Conservation (phyloP, 169 alveolate genomes). For the Theileria luwenshuni region DNA sequence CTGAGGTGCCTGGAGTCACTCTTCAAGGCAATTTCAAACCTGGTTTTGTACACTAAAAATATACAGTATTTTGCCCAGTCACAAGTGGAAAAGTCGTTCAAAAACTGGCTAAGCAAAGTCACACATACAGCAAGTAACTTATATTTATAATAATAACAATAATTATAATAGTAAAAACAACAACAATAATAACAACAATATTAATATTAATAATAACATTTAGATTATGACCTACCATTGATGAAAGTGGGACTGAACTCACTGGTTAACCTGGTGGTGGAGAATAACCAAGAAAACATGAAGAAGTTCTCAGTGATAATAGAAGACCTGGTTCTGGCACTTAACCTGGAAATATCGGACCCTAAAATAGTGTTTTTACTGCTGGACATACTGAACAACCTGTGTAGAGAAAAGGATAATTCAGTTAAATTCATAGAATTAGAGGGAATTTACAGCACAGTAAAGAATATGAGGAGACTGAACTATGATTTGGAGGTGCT, state of each 20-base stretch:
- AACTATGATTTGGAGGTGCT: slow-evolving; percentile 83
- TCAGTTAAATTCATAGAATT: slow-evolving; percentile 75
- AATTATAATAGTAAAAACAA: neutral
- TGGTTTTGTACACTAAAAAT: slow-evolving; percentile 84
- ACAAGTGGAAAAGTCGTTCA: slow-evolving; percentile 72
- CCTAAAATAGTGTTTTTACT: slow-evolving; percentile 80
- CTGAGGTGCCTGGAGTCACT: slow-evolving; percentile 85
- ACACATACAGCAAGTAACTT: slow-evolving; percentile 31
- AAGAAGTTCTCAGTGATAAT: slow-evolving; percentile 81
- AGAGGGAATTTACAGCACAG: slow-evolving; percentile 80
- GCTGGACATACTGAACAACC: slow-evolving; percentile 82
- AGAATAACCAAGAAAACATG: slow-evolving; percentile 85
- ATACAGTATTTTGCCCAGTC: slow-evolving; percentile 77
- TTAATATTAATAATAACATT: neutral
- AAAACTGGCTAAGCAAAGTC: slow-evolving; percentile 73
- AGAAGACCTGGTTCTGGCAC: slow-evolving; percentile 75
- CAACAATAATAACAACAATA: neutral
- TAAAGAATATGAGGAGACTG: slow-evolving; percentile 78
- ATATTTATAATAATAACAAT: neutral
- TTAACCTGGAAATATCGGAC: slow-evolving; percentile 79
- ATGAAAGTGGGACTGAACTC: slow-evolving; percentile 86
- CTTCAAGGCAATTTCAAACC: slow-evolving; percentile 85
- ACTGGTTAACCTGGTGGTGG: slow-evolving; percentile 86
- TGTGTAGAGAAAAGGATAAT: slow-evolving; percentile 82
- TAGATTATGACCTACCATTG: slow-evolving; percentile 22